Conservation (phyloP, 805 yeast genomes). For the Candida montana region DNA sequence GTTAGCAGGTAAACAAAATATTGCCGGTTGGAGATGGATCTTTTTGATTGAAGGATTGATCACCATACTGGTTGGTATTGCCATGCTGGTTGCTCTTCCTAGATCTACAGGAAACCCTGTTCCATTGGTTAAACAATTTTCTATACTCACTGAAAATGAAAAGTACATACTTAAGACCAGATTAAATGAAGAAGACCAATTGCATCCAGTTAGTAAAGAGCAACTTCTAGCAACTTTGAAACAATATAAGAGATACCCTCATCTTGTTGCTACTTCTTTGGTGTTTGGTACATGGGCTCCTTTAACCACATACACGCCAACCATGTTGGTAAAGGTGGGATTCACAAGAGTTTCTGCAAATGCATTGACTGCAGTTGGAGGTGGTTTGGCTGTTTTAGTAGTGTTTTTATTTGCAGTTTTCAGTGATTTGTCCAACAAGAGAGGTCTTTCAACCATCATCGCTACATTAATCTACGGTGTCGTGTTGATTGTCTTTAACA, state of each 20-base stretch:
- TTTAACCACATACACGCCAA: conserved; percentile 4
- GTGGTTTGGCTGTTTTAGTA: not conserved
- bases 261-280: conserved; percentile 1
- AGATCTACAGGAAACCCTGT: conserved; percentile 34
- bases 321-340: conserved; percentile 1
- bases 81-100: conserved; percentile 42
- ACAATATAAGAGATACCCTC: conserved; percentile 4
- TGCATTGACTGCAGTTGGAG: conserved; percentile 5
- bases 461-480: conserved; percentile 4
- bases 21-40: conserved; percentile 58
- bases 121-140: conserved; percentile 2
- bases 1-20: conserved; percentile 39
- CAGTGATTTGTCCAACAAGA: not conserved
- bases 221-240: not conserved
- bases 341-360: conserved; percentile 4
- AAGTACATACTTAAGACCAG: not conserved
- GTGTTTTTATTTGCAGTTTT: conserved; percentile 1
- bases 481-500: not conserved
- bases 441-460: not conserved
- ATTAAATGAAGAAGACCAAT: conserved; percentile 1
- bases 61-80: conserved; percentile 46
- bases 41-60: conserved; percentile 56
- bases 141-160: not conserved
- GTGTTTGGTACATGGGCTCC: conserved; percentile 8
- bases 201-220: not conserved